These are phyloP conservation scores for Tetradesmus obliquus DNA, from an alignment of 139 green algal species.

Conservation along the genomic window DNA sequence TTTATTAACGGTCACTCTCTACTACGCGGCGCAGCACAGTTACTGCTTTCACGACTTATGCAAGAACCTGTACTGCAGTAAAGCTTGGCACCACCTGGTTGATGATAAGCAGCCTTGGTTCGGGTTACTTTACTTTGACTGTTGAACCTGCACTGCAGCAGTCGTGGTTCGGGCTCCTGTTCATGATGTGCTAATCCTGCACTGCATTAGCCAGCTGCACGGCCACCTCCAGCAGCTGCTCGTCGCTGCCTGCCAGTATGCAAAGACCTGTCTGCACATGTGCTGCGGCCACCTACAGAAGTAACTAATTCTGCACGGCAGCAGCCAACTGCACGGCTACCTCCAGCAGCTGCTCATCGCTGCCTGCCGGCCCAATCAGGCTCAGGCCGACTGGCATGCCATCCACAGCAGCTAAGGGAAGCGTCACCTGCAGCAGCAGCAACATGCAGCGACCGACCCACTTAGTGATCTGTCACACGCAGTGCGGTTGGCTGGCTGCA, in stretches of 20 bases:
- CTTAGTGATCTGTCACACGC: neutral
- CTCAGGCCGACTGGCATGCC: conserved; percentile 85
- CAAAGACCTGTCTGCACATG: neutral
- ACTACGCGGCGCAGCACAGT: too few species aligned
- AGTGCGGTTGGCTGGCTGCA: too few species aligned
- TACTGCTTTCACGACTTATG: too few species aligned
- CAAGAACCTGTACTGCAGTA: too few species aligned
- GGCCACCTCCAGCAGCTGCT: conserved; percentile 80
- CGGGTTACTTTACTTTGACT: too few species aligned
- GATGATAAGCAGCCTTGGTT: too few species aligned
- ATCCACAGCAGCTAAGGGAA: conserved; percentile 76
- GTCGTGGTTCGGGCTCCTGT: too few species aligned
- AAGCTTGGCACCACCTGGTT: too few species aligned
- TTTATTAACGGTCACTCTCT: too few species aligned
- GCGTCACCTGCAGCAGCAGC: conserved; percentile 66
- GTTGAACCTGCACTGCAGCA: too few species aligned
- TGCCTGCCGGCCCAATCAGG: conserved; percentile 78
- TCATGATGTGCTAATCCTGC: neutral
- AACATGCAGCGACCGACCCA: neutral
- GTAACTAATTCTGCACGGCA: neutral
- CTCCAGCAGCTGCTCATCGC: conserved; percentile 84
- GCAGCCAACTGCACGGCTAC: conserved; percentile 63
- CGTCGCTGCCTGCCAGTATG: conserved; percentile 73
- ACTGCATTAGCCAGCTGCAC: conserved; percentile 49
- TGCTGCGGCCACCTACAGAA: neutral